Evolutionary conservation across 2,329 filamentous ascomycete species (phyloP).

Genomic region (Trichophaea hybrida): DNA sequence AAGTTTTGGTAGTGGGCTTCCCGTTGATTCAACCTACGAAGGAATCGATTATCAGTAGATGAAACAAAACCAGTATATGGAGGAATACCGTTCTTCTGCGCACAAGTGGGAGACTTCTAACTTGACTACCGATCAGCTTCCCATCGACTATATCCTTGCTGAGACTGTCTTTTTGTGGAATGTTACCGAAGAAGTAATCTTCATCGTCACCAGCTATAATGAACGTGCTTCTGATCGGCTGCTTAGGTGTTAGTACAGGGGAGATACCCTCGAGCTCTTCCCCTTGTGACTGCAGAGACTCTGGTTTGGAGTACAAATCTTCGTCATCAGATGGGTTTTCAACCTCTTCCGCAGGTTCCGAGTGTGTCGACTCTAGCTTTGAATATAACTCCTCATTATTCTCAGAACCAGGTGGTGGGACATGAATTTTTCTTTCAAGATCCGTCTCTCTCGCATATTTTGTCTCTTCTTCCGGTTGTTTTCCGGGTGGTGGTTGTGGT

Average conservation of each 20-base stretch:
- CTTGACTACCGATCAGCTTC: neutral
- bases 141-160: neutral
- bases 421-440: too few species aligned
- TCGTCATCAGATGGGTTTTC: too few species aligned
- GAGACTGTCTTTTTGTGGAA: too few species aligned
- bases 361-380: too few species aligned
- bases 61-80: neutral
- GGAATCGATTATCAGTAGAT: neutral
- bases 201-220: neutral
- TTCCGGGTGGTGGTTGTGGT: too few species aligned
- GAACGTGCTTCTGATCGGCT: neutral
- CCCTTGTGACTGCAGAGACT: neutral
- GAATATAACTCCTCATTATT: too few species aligned
- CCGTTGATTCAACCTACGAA: neutral
- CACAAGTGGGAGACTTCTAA: neutral
- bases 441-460: too few species aligned
- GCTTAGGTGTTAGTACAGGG: too few species aligned
- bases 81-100: neutral
- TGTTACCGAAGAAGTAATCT: neutral
- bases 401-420: too few species aligned
- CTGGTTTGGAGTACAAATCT: neutral
- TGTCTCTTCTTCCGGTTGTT: too few species aligned
- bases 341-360: too few species aligned
- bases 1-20: slow-evolving; percentile 2
- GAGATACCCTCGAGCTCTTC: too few species aligned